A percentile compares a stretch with the other conserved stretches of the same genome.
These are phyloP conservation scores for Trichaptum fuscoviolaceum DNA, from an alignment of 768 basidiomycete species.

Conservation along the genomic window DNA sequence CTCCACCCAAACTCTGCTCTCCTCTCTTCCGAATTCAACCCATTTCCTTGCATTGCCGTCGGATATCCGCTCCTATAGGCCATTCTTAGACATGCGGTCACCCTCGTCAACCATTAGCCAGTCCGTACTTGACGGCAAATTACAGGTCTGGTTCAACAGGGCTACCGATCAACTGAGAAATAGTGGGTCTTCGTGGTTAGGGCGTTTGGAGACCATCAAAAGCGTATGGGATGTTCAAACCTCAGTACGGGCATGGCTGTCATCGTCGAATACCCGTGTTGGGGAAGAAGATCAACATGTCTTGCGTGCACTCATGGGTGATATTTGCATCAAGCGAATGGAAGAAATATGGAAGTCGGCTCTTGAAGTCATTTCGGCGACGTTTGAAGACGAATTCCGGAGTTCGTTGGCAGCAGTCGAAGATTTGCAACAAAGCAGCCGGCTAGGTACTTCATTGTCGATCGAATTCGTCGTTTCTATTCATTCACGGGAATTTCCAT, in stretches of 20 bases:
- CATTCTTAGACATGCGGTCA: conserved; percentile 72
- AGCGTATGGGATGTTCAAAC: conserved; percentile 70
- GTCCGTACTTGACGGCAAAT: conserved; percentile 36
- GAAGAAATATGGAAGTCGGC: conserved; percentile 52
- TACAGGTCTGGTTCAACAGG: conserved; percentile 61
- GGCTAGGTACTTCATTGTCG: conserved; percentile 27
- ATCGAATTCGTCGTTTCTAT: not conserved
- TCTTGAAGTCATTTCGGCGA: conserved; percentile 30
- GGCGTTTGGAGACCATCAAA: conserved; percentile 49
- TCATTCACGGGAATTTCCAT: conserved; percentile 10
- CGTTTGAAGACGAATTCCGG: conserved; percentile 37
- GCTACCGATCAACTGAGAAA: conserved; percentile 41
- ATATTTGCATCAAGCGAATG: conserved; percentile 48
- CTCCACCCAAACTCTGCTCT: conserved; percentile 63
- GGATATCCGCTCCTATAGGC: conserved; percentile 71
- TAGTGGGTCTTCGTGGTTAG: conserved; percentile 52
- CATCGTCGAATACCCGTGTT: conserved; percentile 36
- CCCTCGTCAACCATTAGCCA: conserved; percentile 47
- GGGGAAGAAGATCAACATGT: conserved; percentile 36
- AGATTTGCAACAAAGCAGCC: conserved; percentile 25
- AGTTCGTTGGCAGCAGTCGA: conserved; percentile 35
- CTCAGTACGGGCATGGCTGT: conserved; percentile 44
- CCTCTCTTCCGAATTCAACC: conserved; percentile 73
- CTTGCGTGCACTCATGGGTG: conserved; percentile 46
- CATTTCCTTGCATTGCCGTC: conserved; percentile 75